phyloP scores from a whole-genome alignment of 78 protist genomes.

The Protostelium mycophagum region DNA sequence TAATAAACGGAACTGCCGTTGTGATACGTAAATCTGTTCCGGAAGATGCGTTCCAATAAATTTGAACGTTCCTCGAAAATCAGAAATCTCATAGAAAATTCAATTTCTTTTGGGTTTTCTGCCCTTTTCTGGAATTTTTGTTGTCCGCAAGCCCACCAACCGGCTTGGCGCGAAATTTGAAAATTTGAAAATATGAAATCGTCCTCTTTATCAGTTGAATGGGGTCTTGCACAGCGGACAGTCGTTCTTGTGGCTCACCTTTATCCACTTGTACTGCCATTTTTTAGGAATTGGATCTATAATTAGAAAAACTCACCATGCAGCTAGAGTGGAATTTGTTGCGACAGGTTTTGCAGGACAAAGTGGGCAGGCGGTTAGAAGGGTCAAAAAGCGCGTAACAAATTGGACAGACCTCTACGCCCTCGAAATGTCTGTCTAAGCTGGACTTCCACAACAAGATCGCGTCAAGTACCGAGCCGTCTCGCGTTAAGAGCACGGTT shows the following conservation, averaged over 20 bases:
- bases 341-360: slow-evolving; percentile 63
- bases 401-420: slow-evolving; percentile 84
- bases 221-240: background rate
- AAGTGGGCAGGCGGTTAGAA: slow-evolving; percentile 50
- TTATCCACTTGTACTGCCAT: background rate
- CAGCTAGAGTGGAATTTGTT: slow-evolving; percentile 80
- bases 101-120: too few relatives aligned
- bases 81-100: too few relatives aligned
- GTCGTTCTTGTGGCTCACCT: background rate
- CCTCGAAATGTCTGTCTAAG: slow-evolving; percentile 72
- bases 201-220: background rate
- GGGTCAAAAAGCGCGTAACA: slow-evolving; percentile 70
- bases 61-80: too few relatives aligned
- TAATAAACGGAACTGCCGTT: too few relatives aligned
- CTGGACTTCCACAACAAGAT: slow-evolving; percentile 56
- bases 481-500: slow-evolving; percentile 57
- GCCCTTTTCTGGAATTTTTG: too few relatives aligned
- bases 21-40: too few relatives aligned
- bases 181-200: too few relatives aligned
- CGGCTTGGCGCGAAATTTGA: too few relatives aligned
- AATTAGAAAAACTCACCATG: slow-evolving; percentile 28
- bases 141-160: too few relatives aligned
- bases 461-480: slow-evolving; percentile 71
- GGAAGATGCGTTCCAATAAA: too few relatives aligned
- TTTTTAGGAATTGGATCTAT: too few relatives aligned